Percentiles rank a stretch among this genome's conserved stretches.
phyloP scores from a whole-genome alignment of 83 land plant species.

The Picea abies region DNA sequence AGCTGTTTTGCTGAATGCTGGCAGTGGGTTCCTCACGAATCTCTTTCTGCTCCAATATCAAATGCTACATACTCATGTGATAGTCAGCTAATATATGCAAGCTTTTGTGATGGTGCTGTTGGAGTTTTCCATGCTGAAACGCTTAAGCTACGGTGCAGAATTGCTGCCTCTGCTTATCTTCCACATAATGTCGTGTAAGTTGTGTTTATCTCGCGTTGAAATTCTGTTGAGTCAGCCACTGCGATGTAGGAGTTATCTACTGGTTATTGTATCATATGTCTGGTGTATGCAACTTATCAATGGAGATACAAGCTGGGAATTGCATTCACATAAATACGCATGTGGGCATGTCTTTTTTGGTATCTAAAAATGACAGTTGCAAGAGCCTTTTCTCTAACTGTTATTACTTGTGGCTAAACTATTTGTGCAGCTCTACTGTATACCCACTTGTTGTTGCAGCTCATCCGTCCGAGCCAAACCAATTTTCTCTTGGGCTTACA shows the following conservation, averaged over 20 bases:
- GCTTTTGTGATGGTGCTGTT: conserved; percentile 71
- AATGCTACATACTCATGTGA: conserved; percentile 87
- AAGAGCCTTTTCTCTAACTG: background rate
- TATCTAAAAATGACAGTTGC: background rate
- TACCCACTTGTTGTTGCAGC: conserved; percentile 86
- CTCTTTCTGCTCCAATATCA: conserved; percentile 55
- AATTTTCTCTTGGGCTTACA: conserved; percentile 80
- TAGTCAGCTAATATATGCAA: conserved; percentile 78
- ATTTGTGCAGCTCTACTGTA: conserved; percentile 48
- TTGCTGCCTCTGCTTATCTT: conserved; percentile 67
- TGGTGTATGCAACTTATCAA: background rate
- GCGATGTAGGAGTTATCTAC: background rate
- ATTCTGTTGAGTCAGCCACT: background rate
- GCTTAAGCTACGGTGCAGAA: conserved; percentile 73
- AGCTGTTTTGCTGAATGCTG: background rate
- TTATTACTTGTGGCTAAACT: background rate
- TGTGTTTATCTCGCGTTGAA: background rate
- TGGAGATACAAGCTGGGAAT: background rate
- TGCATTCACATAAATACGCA: background rate
- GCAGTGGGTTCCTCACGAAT: conserved; percentile 62
- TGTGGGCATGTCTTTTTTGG: background rate
- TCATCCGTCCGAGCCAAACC: conserved; percentile 83
- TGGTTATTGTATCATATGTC: background rate
- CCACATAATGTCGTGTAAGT: conserved; percentile 37
- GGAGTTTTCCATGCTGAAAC: conserved; percentile 66